Base-by-base conservation (phyloP, 108 stramenopile species). In the Fistulifera solaris region DNA sequence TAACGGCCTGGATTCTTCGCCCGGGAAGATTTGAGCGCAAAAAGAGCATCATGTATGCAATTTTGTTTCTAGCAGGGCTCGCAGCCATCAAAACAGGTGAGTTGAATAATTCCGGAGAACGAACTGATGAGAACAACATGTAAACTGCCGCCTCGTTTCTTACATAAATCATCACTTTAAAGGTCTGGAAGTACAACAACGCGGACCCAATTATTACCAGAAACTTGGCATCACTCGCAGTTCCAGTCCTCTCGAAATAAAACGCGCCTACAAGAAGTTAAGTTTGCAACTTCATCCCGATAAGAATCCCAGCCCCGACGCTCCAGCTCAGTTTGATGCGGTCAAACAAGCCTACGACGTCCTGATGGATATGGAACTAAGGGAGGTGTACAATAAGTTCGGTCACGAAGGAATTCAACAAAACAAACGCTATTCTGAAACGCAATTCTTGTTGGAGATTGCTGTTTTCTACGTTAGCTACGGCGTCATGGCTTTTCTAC, bases 381-480 rank as follows among this genome's bases (percentile, higher is more conserved):
- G 95, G 49, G 95, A 95, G 57, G 93, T 96, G 18, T 98, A 98
- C 78, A 94, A 98, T 71, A 96, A 96, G 65, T 96, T 96, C 63
- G 97, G 97, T 38, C 75, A 77, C 52, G 95, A 95, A 31, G 94
- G 91, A 7, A 67, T 94, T 51, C 66, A 80, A 39, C 52, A 70
- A 52, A 94, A 94, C 70, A 91, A 94, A 56, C 73, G 83, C 19
- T 82, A 78, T 54, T 86, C 81, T 54, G 95, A 96, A 61, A 71
- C 78, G 15, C 83, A 75, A 51, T 80, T 94, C 51, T 64, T 94
- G 27, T 64, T 96, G 51, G 87, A 97, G 67, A 70, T 87, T 43
- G 94, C 75, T 7, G 73, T 97, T 5, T 95, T 87, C 75, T 95
- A 97, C 66, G 73, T 89, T 17, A 87, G 92, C 4, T 97, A 94